Conservation (phyloP, 2,329 filamentous ascomycete species). For the Sarocladium brachiariae region DNA sequence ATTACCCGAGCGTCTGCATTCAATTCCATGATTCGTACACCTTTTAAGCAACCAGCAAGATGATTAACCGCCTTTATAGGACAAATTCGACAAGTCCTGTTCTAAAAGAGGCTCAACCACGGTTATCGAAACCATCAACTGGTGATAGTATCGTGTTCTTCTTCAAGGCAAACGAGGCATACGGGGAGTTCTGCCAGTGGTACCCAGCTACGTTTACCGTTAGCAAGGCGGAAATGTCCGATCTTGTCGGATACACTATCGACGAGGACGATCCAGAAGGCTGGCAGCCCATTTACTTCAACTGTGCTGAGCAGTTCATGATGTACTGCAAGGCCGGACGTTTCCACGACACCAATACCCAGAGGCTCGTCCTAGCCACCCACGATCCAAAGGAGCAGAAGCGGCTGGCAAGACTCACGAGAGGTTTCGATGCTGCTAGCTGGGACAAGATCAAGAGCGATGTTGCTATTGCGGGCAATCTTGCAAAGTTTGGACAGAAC, state of each 20-base stretch:
- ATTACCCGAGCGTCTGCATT: conserved; percentile 1
- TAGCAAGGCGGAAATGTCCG: conserved; percentile 19
- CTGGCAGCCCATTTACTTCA: conserved; percentile 21
- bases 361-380: conserved; percentile 19
- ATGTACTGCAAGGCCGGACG: conserved; percentile 33
- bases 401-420: conserved; percentile 19
- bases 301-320: conserved; percentile 34
- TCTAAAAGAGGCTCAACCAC: conserved; percentile 3
- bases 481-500: conserved; percentile 28
- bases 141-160: conserved; percentile 20
- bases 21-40: conserved; percentile 1
- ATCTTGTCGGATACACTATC: conserved; percentile 20
- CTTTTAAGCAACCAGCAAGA: conserved; percentile 3
- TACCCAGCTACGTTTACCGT: conserved; percentile 23
- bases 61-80: neutral
- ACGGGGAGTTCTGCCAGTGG: conserved; percentile 32
- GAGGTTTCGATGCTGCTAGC: conserved; percentile 20
- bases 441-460: conserved; percentile 26
- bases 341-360: conserved; percentile 23
- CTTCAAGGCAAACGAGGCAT: conserved; percentile 21
- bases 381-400: conserved; percentile 23
- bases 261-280: conserved; percentile 11
- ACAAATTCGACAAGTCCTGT: conserved; percentile 2
- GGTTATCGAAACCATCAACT: conserved; percentile 1
- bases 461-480: conserved; percentile 24